These are phyloP conservation scores for Lactuca saligna DNA, from an alignment of 129 eudicot genomes.

Conservation along the genomic window DNA sequence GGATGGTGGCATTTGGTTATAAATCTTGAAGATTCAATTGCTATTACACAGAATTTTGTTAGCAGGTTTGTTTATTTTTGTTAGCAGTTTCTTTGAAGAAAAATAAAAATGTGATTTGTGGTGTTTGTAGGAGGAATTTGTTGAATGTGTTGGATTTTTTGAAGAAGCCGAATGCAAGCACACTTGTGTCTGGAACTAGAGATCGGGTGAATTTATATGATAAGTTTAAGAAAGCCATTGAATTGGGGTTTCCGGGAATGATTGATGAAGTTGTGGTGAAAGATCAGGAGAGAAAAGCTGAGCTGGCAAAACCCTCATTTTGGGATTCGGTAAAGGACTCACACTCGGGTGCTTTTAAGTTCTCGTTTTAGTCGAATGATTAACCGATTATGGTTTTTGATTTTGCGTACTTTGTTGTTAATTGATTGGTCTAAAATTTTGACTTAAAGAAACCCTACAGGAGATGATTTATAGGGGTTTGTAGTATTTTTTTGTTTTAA, in stretches of 20 bases:
- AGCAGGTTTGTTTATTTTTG: conserved; percentile 61
- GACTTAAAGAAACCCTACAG: conserved; percentile 13
- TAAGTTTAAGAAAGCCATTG: conserved; percentile 80
- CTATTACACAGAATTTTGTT: conserved; percentile 93
- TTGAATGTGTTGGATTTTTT: conserved; percentile 81
- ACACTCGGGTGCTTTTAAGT: conserved; percentile 77
- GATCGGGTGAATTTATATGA: conserved; percentile 84
- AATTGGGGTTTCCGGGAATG: conserved; percentile 67
- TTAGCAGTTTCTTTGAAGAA: no score
- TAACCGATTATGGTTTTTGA: neutral
- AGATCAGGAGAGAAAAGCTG: conserved; percentile 57
- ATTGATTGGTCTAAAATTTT: neutral
- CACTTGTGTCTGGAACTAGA: conserved; percentile 86
- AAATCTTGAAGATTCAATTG: conserved; percentile 91
- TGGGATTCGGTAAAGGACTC: conserved; percentile 86
- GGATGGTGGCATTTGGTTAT: conserved; percentile 99
- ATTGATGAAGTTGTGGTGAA: conserved; percentile 47
- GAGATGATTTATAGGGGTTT: neutral
- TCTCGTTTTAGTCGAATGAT: conserved; percentile 52
- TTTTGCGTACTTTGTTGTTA: neutral
- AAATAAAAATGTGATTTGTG: no score
- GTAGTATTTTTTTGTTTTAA: neutral
- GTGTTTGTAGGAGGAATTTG: conserved; percentile 78
- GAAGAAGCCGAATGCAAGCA: conserved; percentile 78
- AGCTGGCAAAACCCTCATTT: conserved; percentile 64